Percentiles rank a stretch among this genome's conserved stretches.
Evolutionary conservation across 2,329 filamentous ascomycete genomes (phyloP).

Genomic region (Alternaria dauci): DNA sequence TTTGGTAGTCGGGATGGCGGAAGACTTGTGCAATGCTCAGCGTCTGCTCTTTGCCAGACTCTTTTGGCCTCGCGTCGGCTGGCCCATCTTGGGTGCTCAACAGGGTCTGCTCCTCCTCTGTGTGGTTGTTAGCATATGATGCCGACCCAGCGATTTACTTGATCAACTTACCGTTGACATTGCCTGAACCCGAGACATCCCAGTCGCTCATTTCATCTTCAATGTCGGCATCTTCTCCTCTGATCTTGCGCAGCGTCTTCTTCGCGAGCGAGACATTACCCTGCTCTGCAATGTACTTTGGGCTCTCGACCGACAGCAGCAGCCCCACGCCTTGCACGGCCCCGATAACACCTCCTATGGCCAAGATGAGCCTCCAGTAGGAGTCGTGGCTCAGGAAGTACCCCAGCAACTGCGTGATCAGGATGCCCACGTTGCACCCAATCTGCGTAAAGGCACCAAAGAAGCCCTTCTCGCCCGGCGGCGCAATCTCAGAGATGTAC

Average conservation of each 20-base stretch:
- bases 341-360: constrained; percentile 73
- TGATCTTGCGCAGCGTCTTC: constrained; percentile 75
- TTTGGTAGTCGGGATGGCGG: constrained; percentile 72
- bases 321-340: constrained; percentile 73
- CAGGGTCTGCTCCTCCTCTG: constrained; percentile 75
- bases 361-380: constrained; percentile 86
- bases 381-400: constrained; percentile 84
- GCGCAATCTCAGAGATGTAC: constrained; percentile 92
- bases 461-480: constrained; percentile 72
- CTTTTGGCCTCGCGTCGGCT: constrained; percentile 30
- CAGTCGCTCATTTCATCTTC: constrained; percentile 72
- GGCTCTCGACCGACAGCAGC: constrained; percentile 80
- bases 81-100: constrained; percentile 57
- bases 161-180: constrained; percentile 38
- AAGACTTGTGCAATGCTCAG: constrained; percentile 65
- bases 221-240: constrained; percentile 74
- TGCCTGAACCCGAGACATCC: constrained; percentile 44
- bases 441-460: constrained; percentile 89
- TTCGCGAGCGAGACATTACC: constrained; percentile 69
- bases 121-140: constrained; percentile 21
- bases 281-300: constrained; percentile 80
- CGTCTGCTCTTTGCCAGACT: constrained; percentile 44
- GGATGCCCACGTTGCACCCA: constrained; percentile 90
- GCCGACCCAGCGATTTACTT: too few species aligned
- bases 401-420: constrained; percentile 82